Conservation (phyloP, 1,284 basidiomycete genomes). For the Pseudozyma hubeiensis region DNA sequence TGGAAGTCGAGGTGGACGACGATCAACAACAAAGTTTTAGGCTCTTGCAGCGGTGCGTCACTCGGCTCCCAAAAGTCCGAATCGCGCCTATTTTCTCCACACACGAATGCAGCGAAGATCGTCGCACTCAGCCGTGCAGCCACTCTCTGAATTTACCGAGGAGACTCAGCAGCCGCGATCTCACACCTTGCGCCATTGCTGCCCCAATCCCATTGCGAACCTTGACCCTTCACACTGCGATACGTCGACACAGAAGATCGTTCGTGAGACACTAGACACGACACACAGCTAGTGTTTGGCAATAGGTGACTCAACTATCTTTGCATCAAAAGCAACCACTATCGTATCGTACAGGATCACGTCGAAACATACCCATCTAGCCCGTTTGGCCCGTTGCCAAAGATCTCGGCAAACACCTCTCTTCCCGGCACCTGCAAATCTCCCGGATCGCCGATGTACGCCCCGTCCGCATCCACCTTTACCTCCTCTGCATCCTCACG, state of each 20-base stretch:
- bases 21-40: too few relatives aligned
- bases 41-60: neutral
- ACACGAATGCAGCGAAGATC: neutral
- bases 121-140: neutral
- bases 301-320: too few relatives aligned
- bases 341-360: slow-evolving; percentile 7
- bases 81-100: neutral
- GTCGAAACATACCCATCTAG: slow-evolving; percentile 59
- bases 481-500: slow-evolving; percentile 13
- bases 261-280: too few relatives aligned
- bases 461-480: slow-evolving; percentile 32
- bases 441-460: slow-evolving; percentile 52
- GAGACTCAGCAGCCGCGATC: too few relatives aligned
- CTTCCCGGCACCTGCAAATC: slow-evolving; percentile 56
- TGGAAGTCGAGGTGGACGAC: neutral
- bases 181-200: too few relatives aligned
- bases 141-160: too few relatives aligned
- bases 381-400: slow-evolving; percentile 52
- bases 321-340: too few relatives aligned
- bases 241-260: too few relatives aligned
- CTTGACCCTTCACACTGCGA: too few relatives aligned
- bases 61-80: neutral
- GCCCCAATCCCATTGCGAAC: too few relatives aligned
- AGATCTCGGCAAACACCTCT: slow-evolving; percentile 67
- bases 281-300: too few relatives aligned